Base-by-base conservation (phyloP, 169 alveolate species). In the Eimeria falciformis region DNA sequence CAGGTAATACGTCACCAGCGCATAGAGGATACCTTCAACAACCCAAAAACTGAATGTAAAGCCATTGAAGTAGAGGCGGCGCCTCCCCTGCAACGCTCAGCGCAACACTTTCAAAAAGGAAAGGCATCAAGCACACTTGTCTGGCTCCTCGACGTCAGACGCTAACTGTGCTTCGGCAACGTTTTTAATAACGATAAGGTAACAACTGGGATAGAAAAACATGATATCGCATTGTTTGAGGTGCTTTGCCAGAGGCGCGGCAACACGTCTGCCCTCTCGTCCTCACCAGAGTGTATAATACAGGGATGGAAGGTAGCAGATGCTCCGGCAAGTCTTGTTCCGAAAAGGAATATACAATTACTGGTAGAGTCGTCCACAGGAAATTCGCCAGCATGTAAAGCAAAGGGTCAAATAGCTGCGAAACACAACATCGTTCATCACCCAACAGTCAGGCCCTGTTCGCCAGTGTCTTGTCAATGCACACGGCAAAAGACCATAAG, bases 41-140 rank as follows among this genome's bases (percentile, higher is more conserved):
- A 62, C 58, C 90, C 90, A 82, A 69, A 82, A 53, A 40, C 65
- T 82, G 58, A 82, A 82, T 3, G 77, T 68, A 65, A 82, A 82
- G 40, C 90, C 90, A 45, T 82, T 82, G 78, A 82, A 82, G 25
- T 82, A 82, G 40, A 82, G 78, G 5, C 90, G 78, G 11, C 90
- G 90, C 58, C 90, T 68, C 9, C 90, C 90, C 90, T 82, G 78
- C 58, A 27, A 4, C 5, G 43, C n/a, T 4, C 7, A 14, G n/a
- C 7, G 62, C 62, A 50, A 50, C n/a, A n/a, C n/a, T n/a, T n/a
- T n/a, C n/a, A n/a, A n/a, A n/a, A n/a, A n/a, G n/a, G n/a, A n/a
- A n/a, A n/a, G n/a, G n/a, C n/a, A n/a, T n/a, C n/a, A n/a, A n/a
- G n/a, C n/a, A n/a, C n/a, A n/a, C n/a, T n/a, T n/a, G n/a, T n/a